Conservation (phyloP, 2,329 filamentous ascomycete species). For the Niveomyces coronatus region DNA sequence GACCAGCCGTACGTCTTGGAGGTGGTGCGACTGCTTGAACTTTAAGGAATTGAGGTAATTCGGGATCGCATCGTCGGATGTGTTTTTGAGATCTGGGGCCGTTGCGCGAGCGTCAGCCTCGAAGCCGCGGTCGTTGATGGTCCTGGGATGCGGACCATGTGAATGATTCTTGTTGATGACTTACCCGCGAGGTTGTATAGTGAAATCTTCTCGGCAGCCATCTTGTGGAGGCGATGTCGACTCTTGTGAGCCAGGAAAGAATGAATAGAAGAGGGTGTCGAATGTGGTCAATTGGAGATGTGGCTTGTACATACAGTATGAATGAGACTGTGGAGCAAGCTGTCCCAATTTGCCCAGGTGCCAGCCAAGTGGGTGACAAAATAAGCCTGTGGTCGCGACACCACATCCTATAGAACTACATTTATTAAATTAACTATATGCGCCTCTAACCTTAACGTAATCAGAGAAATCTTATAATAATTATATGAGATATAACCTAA, state of each 20-base stretch:
- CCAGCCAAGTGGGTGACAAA: no score
- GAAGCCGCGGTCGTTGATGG: neutral
- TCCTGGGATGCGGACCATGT: no score
- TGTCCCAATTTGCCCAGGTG: no score
- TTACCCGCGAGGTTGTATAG: conserved; percentile 58
- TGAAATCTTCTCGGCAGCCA: conserved; percentile 46
- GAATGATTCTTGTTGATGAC: no score
- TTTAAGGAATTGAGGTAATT: conserved; percentile 85
- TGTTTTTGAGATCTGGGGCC: conserved; percentile 80
- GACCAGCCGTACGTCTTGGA: conserved; percentile 71
- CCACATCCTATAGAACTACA: no score
- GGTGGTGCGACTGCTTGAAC: conserved; percentile 71
- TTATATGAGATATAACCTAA: no score
- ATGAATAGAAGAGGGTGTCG: neutral
- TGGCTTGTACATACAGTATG: no score
- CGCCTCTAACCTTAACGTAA: no score
- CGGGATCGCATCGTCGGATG: conserved; percentile 85
- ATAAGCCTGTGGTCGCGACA: no score
- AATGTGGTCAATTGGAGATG: conserved; percentile 5
- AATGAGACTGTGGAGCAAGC: no score
- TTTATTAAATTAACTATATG: no score
- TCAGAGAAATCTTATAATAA: no score
- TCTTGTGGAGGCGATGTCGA: conserved; percentile 13
- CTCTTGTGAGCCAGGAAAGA: neutral
- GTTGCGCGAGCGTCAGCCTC: conserved; percentile 1